Base-by-base conservation (phyloP, 1,139 yeast genomes). In the Suhomyces yuchorum region DNA sequence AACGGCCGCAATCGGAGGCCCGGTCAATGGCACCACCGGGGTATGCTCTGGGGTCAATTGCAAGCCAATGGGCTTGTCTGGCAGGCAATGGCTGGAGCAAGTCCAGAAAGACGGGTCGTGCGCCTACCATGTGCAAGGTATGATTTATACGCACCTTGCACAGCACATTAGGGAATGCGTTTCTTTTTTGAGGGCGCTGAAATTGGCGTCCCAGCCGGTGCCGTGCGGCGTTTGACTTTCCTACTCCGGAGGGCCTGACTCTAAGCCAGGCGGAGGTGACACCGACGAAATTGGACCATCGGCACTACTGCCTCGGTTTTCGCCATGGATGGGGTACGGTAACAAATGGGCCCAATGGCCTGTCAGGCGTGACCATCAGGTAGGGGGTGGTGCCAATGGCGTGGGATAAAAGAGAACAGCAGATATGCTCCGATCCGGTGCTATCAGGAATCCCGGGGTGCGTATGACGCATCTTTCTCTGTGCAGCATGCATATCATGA, bases 101-200 rank as follows among this genome's bases (percentile, higher is more conserved):
- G 3, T 4, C 3, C 15, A 6, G 32, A 11, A 26, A 28, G 12
- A 12, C 9, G 12, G 6, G 32, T 28, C 32, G 32, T 28, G 32
- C 32, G 32, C 32, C 32, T n/a, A 28, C 32, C 28, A 11, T 35
- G 48, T 35, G 36, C 48, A 42, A 44, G 44, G 51, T 48, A 48
- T 44, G 51, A 42, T 45, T 37, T 44, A 42, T 48, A 48, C 51
- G 46, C 48, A 44, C 46, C 46, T 17, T 33, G 44, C 26, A 33
- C 40, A 28, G 51, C 43, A 48, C 32, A 44, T 48, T 37, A n/a
- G 40, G 45, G 51, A 42, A 48, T 40, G 43, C 34, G 38, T 44
- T 44, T 48, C 47, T 48, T 48, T 47, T 43, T 36, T 36, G 38
- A 20, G 23, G 18, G 24, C 24, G 38, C 12, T 36, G 38, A 36